phyloP scores from a whole-genome alignment of 148 eudicot species.

The Heliamphora exappendiculata region DNA sequence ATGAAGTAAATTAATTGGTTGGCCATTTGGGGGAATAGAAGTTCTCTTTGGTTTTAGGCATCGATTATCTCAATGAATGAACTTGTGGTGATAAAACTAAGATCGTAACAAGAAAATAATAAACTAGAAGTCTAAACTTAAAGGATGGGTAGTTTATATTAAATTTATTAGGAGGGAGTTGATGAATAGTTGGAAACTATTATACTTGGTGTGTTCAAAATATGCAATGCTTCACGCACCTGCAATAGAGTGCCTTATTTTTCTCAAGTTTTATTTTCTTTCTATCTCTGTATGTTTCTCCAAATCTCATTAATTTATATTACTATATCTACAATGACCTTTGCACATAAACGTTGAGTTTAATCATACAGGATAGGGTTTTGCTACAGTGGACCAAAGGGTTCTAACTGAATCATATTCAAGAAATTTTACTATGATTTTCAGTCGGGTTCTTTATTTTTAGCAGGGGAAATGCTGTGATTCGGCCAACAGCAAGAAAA shows the following conservation, averaged over 20 bases:
- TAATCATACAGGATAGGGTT: not conserved
- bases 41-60: not conserved
- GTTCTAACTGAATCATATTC: not conserved
- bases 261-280: too few relatives aligned
- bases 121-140: not conserved
- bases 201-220: not conserved
- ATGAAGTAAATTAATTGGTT: not conserved
- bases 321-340: not conserved
- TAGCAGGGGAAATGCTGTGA: constrained; percentile 70
- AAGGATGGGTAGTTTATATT: not conserved
- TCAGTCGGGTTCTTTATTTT: not conserved
- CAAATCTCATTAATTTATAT: not conserved
- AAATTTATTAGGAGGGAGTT: not conserved
- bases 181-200: not conserved
- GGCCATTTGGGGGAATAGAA: not conserved
- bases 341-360: not conserved
- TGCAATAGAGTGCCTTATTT: not conserved
- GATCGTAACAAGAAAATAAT: not conserved
- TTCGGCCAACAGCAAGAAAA: constrained; percentile 55
- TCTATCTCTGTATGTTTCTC: too few relatives aligned
- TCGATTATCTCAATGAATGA: not conserved
- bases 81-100: not conserved
- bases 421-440: not conserved
- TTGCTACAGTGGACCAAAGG: not conserved
- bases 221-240: not conserved